Evolutionary conservation across 768 basidiomycete species (phyloP).

Genomic region (Mrakia hoshinonis): DNA sequence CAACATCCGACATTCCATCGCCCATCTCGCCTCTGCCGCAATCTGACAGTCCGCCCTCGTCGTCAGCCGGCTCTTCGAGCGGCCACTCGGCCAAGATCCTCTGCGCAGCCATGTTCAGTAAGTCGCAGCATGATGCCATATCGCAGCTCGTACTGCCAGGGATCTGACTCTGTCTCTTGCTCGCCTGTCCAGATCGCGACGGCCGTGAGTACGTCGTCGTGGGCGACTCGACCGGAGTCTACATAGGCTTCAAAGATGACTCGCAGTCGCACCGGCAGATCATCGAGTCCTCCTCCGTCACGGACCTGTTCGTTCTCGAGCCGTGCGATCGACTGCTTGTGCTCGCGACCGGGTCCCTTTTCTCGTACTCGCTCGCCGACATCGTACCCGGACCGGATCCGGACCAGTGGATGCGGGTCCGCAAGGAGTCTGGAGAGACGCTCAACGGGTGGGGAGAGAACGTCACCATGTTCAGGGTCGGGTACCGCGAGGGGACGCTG

Average conservation of each 20-base stretch:
- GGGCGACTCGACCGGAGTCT: constrained; percentile 13
- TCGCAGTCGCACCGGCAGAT: constrained; percentile 13
- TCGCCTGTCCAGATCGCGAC: constrained; percentile 3
- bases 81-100: not conserved
- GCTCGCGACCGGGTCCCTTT: constrained; percentile 18
- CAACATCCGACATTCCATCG: not conserved
- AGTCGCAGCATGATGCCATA: not conserved
- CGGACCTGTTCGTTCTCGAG: constrained; percentile 7
- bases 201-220: constrained; percentile 19
- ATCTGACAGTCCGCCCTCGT: not conserved
- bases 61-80: not conserved
- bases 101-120: constrained; percentile 1
- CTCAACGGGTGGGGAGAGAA: constrained; percentile 24
- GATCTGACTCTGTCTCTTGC: not conserved
- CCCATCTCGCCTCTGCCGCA: not conserved
- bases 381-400: constrained; percentile 11
- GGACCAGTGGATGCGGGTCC: not conserved
- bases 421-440: constrained; percentile 21
- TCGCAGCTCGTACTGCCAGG: not conserved
- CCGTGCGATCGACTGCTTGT: constrained; percentile 10
- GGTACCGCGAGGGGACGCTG: not conserved
- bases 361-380: constrained; percentile 4
- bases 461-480: constrained; percentile 7
- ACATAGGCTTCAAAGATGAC: constrained; percentile 21
- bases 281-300: constrained; percentile 24